A percentile compares a stretch with the other conserved stretches of the same genome.
Evolutionary conservation across 75 land plant genomes (phyloP).

Genomic region (Pinus tabuliformis): DNA sequence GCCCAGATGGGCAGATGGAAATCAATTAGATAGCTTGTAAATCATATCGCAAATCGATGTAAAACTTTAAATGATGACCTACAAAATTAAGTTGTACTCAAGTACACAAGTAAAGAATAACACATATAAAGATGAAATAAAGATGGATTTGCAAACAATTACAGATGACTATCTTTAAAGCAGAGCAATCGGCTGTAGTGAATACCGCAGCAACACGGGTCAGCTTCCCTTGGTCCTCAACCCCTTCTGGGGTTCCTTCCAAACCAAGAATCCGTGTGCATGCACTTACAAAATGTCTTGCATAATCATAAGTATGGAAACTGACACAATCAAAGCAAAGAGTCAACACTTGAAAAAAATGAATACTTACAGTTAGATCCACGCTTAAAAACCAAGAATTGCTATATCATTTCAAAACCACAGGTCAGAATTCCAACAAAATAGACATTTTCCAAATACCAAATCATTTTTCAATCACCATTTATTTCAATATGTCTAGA

Average conservation of each 20-base stretch:
- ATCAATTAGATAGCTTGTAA: background rate
- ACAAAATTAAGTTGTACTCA: background rate
- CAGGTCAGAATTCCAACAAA: background rate
- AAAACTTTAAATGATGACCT: background rate
- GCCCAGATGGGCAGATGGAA: background rate
- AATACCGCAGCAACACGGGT: conserved; percentile 98
- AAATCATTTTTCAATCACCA: too few species aligned
- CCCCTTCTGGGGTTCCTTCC: conserved; percentile 99
- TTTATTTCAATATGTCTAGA: background rate
- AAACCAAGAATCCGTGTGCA: conserved; percentile 98
- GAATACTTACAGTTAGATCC: background rate
- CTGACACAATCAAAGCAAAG: conserved; percentile 31
- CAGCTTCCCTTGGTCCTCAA: conserved; percentile 92
- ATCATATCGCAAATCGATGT: background rate
- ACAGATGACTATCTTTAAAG: background rate
- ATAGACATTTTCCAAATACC: background rate
- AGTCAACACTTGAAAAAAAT: background rate
- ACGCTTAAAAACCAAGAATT: background rate
- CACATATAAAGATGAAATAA: background rate
- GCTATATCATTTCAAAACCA: background rate
- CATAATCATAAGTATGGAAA: conserved; percentile 99
- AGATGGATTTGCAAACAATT: background rate
- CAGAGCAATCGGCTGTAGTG: conserved; percentile 1
- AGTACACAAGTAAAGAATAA: background rate
- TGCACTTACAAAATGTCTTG: conserved; percentile 99